Conservation (phyloP, 2,329 filamentous ascomycete genomes). For the Bipolaris victoriae region DNA sequence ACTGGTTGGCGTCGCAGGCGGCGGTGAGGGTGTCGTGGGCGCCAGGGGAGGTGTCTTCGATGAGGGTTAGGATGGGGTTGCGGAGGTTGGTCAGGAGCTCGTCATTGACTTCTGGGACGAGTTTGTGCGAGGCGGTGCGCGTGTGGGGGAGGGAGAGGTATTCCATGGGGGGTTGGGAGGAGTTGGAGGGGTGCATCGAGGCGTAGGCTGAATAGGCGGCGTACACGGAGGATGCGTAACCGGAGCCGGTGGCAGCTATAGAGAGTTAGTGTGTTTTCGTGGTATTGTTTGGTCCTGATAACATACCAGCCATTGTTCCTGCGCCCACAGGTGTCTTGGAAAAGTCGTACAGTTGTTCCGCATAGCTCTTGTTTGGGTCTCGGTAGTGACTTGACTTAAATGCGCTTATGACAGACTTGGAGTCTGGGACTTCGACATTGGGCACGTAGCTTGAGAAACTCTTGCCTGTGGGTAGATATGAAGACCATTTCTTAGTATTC, state of each 20-base stretch:
- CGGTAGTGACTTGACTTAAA: slow-evolving; percentile 54
- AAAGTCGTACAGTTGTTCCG: slow-evolving; percentile 58
- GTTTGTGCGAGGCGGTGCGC: slow-evolving; percentile 50
- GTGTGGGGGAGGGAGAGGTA: slow-evolving; percentile 56
- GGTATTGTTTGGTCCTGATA: neutral
- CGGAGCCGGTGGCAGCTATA: slow-evolving; percentile 54
- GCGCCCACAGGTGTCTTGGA: slow-evolving; percentile 59
- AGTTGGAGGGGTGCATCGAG: slow-evolving; percentile 38
- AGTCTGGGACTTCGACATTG: slow-evolving; percentile 43
- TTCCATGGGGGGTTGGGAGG: slow-evolving; percentile 52
- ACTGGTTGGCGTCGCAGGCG: slow-evolving; percentile 55
- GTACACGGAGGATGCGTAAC: slow-evolving; percentile 56
- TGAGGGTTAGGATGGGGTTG: slow-evolving; percentile 53
- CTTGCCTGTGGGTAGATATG: slow-evolving; percentile 56
- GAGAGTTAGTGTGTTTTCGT: slow-evolving; percentile 1
- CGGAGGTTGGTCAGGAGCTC: slow-evolving; percentile 55
- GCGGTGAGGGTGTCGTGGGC: slow-evolving; percentile 57
- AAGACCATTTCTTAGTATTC: slow-evolving; percentile 52
- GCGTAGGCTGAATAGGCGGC: slow-evolving; percentile 58
- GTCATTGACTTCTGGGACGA: slow-evolving; percentile 52
- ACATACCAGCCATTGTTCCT: slow-evolving; percentile 51
- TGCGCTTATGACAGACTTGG: slow-evolving; percentile 52
- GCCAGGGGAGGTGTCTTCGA: slow-evolving; percentile 54
- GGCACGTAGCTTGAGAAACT: slow-evolving; percentile 57
- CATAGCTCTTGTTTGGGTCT: slow-evolving; percentile 56